Conservation (phyloP, 2,329 filamentous ascomycete species). For the Colletotrichum destructivum region DNA sequence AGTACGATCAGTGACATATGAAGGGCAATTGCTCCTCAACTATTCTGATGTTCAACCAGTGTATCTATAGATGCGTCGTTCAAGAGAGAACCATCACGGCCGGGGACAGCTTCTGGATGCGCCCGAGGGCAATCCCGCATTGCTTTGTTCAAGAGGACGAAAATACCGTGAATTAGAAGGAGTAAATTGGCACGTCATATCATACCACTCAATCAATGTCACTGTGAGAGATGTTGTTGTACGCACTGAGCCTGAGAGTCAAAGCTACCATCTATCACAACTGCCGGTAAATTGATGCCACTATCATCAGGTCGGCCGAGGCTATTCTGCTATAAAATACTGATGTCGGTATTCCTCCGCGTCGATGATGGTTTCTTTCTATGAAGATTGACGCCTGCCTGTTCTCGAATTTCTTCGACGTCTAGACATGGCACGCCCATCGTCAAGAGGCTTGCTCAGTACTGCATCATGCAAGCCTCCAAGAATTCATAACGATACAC, state of each 20-base stretch:
- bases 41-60: constrained; percentile 69
- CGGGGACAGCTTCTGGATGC: constrained; percentile 72
- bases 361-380: constrained; percentile 45
- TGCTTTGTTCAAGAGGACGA: constrained; percentile 55
- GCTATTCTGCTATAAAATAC: constrained; percentile 56
- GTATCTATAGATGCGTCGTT: constrained; percentile 78
- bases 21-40: constrained; percentile 59
- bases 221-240: not conserved
- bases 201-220: not conserved
- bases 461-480: constrained; percentile 52
- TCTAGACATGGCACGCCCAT: constrained; percentile 62
- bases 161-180: constrained; percentile 51
- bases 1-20: constrained; percentile 5
- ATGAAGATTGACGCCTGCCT: constrained; percentile 70
- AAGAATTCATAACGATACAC: constrained; percentile 6
- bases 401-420: constrained; percentile 69
- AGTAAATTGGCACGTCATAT: constrained; percentile 50
- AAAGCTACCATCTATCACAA: constrained; percentile 64
- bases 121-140: constrained; percentile 64
- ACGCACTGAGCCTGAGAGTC: constrained; percentile 53
- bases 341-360: constrained; percentile 59
- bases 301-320: constrained; percentile 55
- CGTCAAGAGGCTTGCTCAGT: constrained; percentile 52
- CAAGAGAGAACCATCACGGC: constrained; percentile 72
- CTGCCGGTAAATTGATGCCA: constrained; percentile 69